Conservation (phyloP, 148 eudicot genomes). For the Arbutus unedo region DNA sequence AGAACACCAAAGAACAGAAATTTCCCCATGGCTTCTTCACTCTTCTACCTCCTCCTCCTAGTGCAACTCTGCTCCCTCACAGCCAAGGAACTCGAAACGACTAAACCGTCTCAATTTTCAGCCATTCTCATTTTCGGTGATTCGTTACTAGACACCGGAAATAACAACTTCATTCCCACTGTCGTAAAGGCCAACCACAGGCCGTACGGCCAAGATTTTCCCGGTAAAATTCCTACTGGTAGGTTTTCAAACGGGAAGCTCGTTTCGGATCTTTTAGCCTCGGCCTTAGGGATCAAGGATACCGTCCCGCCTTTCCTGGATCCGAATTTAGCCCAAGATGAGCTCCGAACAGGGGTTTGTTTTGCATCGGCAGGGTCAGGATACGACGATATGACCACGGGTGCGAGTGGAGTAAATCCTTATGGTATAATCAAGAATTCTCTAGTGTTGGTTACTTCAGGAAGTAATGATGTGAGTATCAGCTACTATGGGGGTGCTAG, state of each 20-base stretch:
- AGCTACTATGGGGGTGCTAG: constrained; percentile 33
- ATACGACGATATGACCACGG: constrained; percentile 31
- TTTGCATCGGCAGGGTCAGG: constrained; percentile 58
- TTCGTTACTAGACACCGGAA: constrained; percentile 51
- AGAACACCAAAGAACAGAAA: no score
- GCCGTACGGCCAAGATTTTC: constrained; percentile 52
- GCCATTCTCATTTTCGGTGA: constrained; percentile 56
- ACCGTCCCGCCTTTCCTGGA: constrained; percentile 38
- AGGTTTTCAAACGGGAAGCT: constrained; percentile 53
- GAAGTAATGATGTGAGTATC: constrained; percentile 36
- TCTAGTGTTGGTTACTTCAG: constrained; percentile 31
- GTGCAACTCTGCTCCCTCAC: not conserved
- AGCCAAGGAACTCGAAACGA: not conserved
- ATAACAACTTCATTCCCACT: constrained; percentile 38
- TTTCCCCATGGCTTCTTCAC: not conserved
- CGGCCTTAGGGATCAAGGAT: constrained; percentile 38
- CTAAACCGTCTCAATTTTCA: constrained; percentile 22
- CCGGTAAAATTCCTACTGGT: constrained; percentile 39
- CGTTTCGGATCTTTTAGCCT: constrained; percentile 42
- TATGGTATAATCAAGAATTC: not conserved
- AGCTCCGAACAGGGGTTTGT: constrained; percentile 40
- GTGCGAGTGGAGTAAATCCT: constrained; percentile 21
- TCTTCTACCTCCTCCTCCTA: constrained; percentile 2
- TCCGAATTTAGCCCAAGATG: constrained; percentile 25
- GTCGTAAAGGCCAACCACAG: constrained; percentile 36